phyloP scores from a whole-genome alignment of 2,329 filamentous ascomycete species.

The Colletotrichum trifolii region DNA sequence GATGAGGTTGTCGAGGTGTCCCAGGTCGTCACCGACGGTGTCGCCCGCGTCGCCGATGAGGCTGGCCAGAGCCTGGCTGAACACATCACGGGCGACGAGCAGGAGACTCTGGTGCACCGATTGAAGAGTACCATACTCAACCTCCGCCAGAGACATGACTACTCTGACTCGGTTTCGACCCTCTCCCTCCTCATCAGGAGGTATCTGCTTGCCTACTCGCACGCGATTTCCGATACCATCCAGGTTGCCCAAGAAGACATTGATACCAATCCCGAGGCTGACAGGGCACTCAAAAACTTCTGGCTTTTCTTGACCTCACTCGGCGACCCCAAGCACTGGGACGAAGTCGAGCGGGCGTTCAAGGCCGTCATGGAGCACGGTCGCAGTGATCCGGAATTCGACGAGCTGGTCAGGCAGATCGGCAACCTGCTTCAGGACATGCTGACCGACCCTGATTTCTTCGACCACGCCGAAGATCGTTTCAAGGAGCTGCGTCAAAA shows the following conservation, averaged over 20 bases:
- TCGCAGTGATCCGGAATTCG: constrained; percentile 83
- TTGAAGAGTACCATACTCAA: constrained; percentile 81
- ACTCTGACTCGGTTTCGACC: constrained; percentile 86
- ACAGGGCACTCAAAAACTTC: constrained; percentile 80
- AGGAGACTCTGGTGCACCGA: constrained; percentile 77
- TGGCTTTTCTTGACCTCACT: constrained; percentile 86
- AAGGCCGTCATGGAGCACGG: constrained; percentile 79
- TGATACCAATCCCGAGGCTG: constrained; percentile 77
- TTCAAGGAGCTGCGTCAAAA: constrained; percentile 63
- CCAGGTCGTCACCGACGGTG: constrained; percentile 63
- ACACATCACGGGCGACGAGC: constrained; percentile 78
- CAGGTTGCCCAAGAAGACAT: constrained; percentile 77
- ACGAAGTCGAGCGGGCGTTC: constrained; percentile 76
- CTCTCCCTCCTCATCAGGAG: constrained; percentile 80
- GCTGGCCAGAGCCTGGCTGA: constrained; percentile 78
- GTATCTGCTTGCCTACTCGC: constrained; percentile 82
- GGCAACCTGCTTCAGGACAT: constrained; percentile 82
- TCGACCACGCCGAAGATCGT: constrained; percentile 75
- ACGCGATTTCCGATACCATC: constrained; percentile 74
- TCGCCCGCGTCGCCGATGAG: constrained; percentile 64
- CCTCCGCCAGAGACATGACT: constrained; percentile 81
- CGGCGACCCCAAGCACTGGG: constrained; percentile 79
- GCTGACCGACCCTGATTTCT: constrained; percentile 86
- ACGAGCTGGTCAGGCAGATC: constrained; percentile 78
- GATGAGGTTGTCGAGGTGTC: constrained; percentile 66